Evolutionary conservation across 2,329 filamentous ascomycete genomes (phyloP), one percentile per base, ranked within the genome.

Genomic region (Hymenoscyphus infarciens): DNA sequence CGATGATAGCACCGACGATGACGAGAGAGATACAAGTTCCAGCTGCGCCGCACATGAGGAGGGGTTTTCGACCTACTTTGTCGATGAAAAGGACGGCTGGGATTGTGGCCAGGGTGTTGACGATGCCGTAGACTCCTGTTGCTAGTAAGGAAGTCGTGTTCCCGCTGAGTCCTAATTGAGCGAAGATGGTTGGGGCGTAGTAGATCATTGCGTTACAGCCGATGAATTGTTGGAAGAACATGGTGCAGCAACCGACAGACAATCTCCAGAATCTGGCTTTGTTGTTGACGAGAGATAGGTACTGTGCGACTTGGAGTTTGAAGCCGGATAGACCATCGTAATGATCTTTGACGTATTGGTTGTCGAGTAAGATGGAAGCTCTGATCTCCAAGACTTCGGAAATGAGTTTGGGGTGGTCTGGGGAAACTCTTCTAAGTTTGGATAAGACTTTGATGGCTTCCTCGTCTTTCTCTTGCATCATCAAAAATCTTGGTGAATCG

Each of bases 311-410:
- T 11, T 70, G 64, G 11, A 69, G 57, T 7, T 61, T 57, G 2
- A 67, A 35, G 11, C 60, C 67, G 29, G 67, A 63, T 10, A 63
- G 15, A 1, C 62, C 60, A 3, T 82, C 81, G 68, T 82, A 85
- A 29, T 81, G 77, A 53, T 82, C 81, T 0, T 75, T 74, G 27
- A 80, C 74, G 5, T 78, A 78, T 19, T 79, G 77, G 70, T 85
- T 83, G 67, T 87, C 83, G 67, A 87, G 85, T 60, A 84, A 72
- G 0, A 79, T 80, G 67, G 84, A 80, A 0, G 83, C 82, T 68
- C 83, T 83, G 72, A 87, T 87, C 68, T 86, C 84, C 1, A 83
- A 77, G 64, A 81, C 84, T 64, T 87, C 84, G 2, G 83, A 73
- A 56, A 81, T 78, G 42, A 87, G 76, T 1, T 81, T 73, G 11